Evolutionary conservation across 2,329 filamentous ascomycete species (phyloP).

Genomic region (Purpureocillium takamizusanense): DNA sequence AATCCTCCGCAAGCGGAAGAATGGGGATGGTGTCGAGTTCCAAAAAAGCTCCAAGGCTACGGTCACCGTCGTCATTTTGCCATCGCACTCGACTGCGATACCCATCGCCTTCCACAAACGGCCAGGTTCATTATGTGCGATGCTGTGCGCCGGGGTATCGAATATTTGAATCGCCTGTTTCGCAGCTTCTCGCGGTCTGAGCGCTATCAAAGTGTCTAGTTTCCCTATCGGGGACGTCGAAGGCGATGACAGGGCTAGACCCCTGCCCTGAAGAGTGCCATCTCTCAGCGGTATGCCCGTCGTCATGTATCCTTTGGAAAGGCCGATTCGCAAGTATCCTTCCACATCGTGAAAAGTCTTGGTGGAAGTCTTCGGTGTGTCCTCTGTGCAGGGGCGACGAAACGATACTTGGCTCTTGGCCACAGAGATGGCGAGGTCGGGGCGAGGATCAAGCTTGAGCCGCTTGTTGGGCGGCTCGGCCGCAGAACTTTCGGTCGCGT

Average conservation of each 20-base stretch:
- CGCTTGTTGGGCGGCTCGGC: constrained; percentile 19
- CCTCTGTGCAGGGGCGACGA: constrained; percentile 13
- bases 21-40: constrained; percentile 28
- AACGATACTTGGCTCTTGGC: constrained; percentile 15
- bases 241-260: constrained; percentile 11
- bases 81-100: constrained; percentile 18
- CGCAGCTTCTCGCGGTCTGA: constrained; percentile 13
- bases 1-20: constrained; percentile 16
- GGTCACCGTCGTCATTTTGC: constrained; percentile 16
- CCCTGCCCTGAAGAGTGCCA: constrained; percentile 1
- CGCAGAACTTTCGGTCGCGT: constrained; percentile 4
- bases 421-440: constrained; percentile 14
- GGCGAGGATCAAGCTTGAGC: constrained; percentile 14
- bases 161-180: constrained; percentile 11
- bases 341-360: constrained; percentile 5
- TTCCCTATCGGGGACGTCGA: constrained; percentile 4
- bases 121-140: constrained; percentile 14
- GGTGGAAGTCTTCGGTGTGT: constrained; percentile 2
- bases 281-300: no score
- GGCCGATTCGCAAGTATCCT: no score
- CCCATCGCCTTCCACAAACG: constrained; percentile 25
- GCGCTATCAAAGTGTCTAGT: constrained; percentile 9
- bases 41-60: constrained; percentile 30
- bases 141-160: constrained; percentile 3
- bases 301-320: no score